Conservation (phyloP, 441 rosid genomes). For the Euphorbia corollata region DNA sequence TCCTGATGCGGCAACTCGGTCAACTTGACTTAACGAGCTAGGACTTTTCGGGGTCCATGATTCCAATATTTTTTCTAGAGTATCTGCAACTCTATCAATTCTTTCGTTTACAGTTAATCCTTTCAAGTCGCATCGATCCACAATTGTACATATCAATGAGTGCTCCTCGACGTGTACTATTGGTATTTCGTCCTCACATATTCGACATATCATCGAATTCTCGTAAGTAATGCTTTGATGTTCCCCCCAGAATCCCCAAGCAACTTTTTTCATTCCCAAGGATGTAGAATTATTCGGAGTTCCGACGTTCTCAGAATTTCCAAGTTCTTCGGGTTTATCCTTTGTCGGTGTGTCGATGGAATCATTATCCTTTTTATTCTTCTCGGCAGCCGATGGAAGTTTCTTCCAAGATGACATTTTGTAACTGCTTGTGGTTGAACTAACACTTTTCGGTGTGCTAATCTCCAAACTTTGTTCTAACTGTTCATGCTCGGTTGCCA, state of each 20-base stretch:
- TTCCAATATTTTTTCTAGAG: slow-evolving; percentile 74
- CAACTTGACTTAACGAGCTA: slow-evolving; percentile 38
- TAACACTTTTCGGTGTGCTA: slow-evolving; percentile 62
- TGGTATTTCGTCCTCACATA: slow-evolving; percentile 99
- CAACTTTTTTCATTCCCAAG: slow-evolving; percentile 32
- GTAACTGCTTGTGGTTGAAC: slow-evolving; percentile 66
- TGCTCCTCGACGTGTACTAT: slow-evolving; percentile 96
- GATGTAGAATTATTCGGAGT: slow-evolving; percentile 50
- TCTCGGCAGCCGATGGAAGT: slow-evolving; percentile 75
- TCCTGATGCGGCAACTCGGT: slow-evolving; percentile 31
- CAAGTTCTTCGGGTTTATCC: slow-evolving; percentile 46
- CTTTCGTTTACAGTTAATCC: slow-evolving; percentile 73
- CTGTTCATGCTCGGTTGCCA: slow-evolving; percentile 32
- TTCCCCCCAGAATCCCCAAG: slow-evolving; percentile 75
- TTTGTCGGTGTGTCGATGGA: slow-evolving; percentile 42
- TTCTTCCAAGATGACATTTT: slow-evolving; percentile 97
- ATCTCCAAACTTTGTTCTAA: slow-evolving; percentile 43
- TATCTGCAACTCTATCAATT: slow-evolving; percentile 84
- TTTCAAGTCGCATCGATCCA: slow-evolving; percentile 96
- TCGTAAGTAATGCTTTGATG: slow-evolving; percentile 56
- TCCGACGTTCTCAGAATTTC: slow-evolving; percentile 36
- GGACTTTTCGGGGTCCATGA: slow-evolving; percentile 69
- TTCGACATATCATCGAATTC: slow-evolving; percentile 91
- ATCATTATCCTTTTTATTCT: slow-evolving; percentile 45
- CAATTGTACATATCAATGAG: slow-evolving; percentile 86